A percentile compares a stretch with the other conserved stretches of the same genome.
phyloP scores from a whole-genome alignment of 345 rosid genomes.

The Cochlearia excelsa region DNA sequence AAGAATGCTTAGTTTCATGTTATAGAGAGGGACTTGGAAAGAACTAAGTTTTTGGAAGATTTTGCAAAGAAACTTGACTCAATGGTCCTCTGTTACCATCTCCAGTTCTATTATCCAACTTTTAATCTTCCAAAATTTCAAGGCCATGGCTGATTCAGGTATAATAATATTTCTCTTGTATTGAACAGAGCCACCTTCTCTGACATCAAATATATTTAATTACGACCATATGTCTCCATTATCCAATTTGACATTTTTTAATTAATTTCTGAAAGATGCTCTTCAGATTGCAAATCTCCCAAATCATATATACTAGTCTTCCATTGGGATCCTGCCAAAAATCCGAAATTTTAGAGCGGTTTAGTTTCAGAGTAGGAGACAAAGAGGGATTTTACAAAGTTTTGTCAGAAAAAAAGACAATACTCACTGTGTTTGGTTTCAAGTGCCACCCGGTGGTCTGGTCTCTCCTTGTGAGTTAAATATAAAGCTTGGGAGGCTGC shows the following conservation, averaged over 20 bases:
- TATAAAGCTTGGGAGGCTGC: conserved; percentile 2
- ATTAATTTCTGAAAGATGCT: neutral
- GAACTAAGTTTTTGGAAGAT: too few relatives aligned
- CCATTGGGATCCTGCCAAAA: conserved; percentile 8
- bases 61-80: too few relatives aligned
- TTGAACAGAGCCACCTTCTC: conserved; percentile 5
- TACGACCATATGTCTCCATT: conserved; percentile 17
- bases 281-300: conserved; percentile 10
- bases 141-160: conserved; percentile 63
- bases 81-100: neutral
- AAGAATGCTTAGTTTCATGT: too few relatives aligned
- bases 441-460: conserved; percentile 6
- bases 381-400: neutral
- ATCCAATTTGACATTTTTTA: conserved; percentile 19
- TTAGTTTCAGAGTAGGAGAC: neutral
- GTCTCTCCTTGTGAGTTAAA: conserved; percentile 8
- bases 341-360: conserved; percentile 11
- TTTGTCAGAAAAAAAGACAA: neutral
- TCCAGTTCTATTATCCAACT: neutral
- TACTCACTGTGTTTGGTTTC: conserved; percentile 5
- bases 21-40: too few relatives aligned
- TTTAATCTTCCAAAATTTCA: conserved; percentile 35
- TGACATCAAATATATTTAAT: conserved; percentile 16
- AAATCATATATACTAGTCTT: conserved; percentile 7
- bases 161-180: neutral